Evolutionary conservation across 2,329 filamentous ascomycete species (phyloP).

Genomic region (Pyricularia grisea): DNA sequence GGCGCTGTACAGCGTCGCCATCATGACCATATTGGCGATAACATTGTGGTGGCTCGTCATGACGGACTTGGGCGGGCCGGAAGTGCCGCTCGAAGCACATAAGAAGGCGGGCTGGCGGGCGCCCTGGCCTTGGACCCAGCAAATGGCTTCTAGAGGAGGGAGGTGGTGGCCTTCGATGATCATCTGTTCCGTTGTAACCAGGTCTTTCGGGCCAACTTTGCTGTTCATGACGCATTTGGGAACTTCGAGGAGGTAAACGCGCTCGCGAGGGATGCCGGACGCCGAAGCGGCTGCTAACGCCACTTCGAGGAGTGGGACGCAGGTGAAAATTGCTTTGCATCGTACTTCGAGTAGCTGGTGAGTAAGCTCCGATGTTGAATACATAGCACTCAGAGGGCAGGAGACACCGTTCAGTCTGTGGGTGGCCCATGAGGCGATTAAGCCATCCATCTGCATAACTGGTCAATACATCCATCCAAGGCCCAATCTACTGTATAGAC

Average conservation of each 20-base stretch:
- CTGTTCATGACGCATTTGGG: background rate
- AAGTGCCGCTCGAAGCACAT: background rate
- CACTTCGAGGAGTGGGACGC: background rate
- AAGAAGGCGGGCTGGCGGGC: background rate
- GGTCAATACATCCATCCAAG: no score
- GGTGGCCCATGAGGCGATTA: background rate
- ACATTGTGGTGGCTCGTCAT: background rate
- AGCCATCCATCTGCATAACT: background rate
- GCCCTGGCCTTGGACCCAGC: background rate
- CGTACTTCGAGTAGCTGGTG: background rate
- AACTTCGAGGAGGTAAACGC: background rate
- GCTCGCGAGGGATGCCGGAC: background rate
- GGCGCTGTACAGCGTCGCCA: background rate
- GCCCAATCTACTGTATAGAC: no score
- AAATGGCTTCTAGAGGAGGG: background rate
- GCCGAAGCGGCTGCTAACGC: background rate
- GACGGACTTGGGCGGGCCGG: background rate
- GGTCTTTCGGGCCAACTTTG: background rate
- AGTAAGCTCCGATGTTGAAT: background rate
- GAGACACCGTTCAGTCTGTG: background rate
- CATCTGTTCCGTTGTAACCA: background rate
- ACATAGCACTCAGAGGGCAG: background rate
- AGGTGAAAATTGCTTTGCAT: background rate
- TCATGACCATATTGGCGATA: background rate
- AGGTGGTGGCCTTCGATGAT: background rate